These are phyloP conservation scores for Umbellularia californica DNA, from an alignment of 164 flowering plant genomes.

Conservation along the genomic window DNA sequence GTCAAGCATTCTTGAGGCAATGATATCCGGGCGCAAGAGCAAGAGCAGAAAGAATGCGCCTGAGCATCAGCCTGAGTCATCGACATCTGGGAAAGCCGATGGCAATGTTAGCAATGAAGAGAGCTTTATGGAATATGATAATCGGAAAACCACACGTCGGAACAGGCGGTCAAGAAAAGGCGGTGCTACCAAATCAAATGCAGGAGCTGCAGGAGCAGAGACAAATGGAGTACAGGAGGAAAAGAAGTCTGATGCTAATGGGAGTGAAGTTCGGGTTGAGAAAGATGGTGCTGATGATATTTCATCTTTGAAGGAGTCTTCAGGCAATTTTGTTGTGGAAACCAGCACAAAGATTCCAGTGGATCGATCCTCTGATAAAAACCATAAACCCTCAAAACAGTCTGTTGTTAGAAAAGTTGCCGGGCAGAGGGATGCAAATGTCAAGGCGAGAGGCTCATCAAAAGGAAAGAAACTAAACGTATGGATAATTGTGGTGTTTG, in stretches of 20 bases:
- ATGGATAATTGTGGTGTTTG: neutral
- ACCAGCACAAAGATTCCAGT: constrained; percentile 17
- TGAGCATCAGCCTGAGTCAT: constrained; percentile 18
- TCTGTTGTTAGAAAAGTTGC: constrained; percentile 29
- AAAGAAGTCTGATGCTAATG: constrained; percentile 6
- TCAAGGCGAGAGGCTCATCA: constrained; percentile 38
- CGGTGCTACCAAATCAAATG: constrained; percentile 20
- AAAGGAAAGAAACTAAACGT: constrained; percentile 76
- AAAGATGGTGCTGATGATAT: constrained; percentile 22
- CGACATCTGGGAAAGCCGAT: constrained; percentile 13
- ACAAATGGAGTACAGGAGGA: constrained; percentile 4
- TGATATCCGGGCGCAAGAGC: constrained; percentile 57
- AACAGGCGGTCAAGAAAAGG: constrained; percentile 44
- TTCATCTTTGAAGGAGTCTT: constrained; percentile 17
- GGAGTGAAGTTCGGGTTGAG: constrained; percentile 7
- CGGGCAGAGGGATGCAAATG: constrained; percentile 29
- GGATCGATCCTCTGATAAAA: constrained; percentile 21
- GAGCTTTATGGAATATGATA: constrained; percentile 51
- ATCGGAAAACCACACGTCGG: constrained; percentile 41
- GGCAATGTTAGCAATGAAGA: constrained; percentile 31
- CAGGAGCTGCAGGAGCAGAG: constrained; percentile 11
- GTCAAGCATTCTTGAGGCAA: constrained; percentile 53
- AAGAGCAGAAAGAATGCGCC: constrained; percentile 32
- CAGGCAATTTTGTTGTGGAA: constrained; percentile 20
- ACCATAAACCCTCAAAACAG: constrained; percentile 26